These are phyloP conservation scores for Capsella bursapastoris DNA, from an alignment of 345 rosid species.

Conservation along the genomic window DNA sequence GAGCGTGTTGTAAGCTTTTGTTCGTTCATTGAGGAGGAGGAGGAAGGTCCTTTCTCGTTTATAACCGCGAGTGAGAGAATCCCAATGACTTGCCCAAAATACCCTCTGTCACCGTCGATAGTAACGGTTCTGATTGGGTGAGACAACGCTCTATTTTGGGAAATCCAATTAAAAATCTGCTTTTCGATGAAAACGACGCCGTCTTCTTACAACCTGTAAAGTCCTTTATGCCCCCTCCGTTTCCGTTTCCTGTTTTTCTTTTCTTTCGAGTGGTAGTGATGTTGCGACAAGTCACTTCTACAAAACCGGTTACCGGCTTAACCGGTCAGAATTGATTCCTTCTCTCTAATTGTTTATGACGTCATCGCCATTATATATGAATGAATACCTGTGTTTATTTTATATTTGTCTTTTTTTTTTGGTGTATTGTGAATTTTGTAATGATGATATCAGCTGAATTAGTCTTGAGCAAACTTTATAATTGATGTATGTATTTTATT, in stretches of 20 bases:
- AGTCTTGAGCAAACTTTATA: conserved; percentile 11
- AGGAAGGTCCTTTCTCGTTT: conserved; percentile 35
- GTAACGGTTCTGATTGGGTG: conserved; percentile 45
- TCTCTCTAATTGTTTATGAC: background rate
- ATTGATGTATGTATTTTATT: background rate
- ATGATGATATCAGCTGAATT: conserved; percentile 29
- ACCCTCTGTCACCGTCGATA: conserved; percentile 26
- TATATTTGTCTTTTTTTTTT: background rate
- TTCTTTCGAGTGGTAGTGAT: conserved; percentile 39
- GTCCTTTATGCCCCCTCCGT: conserved; percentile 14
- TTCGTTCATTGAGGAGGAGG: too few relatives aligned
- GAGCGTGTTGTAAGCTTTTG: conserved; percentile 6
- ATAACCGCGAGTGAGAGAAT: conserved; percentile 32
- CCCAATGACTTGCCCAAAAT: background rate
- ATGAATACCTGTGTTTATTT: background rate
- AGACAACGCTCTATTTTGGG: conserved; percentile 45
- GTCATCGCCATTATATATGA: conserved; percentile 4
- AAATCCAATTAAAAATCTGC: conserved; percentile 18
- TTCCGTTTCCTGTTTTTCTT: conserved; percentile 8
- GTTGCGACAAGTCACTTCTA: conserved; percentile 42
- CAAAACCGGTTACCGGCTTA: conserved; percentile 36
- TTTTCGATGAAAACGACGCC: conserved; percentile 45
- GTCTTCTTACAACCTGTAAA: background rate
- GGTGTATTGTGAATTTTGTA: background rate
- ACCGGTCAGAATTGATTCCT: conserved; percentile 38